A percentile compares a stretch with the other conserved stretches of the same genome.
phyloP scores from a whole-genome alignment of 495 filamentous ascomycete genomes.

The Neurospora sp. region DNA sequence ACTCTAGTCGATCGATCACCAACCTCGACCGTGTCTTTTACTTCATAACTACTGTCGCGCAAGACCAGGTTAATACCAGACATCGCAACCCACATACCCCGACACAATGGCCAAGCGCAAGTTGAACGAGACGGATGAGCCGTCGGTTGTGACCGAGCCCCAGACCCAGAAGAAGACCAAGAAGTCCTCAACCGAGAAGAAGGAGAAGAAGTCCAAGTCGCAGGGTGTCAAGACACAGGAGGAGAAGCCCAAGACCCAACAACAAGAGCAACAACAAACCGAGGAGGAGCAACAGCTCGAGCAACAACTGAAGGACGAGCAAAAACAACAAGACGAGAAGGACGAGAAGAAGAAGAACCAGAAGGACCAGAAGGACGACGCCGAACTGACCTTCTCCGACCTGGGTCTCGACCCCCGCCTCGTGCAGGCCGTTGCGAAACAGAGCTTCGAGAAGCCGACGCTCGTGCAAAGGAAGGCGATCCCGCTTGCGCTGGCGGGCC shows the following conservation, averaged over 20 bases:
- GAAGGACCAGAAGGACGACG: slow-evolving; percentile 1
- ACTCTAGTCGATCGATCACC: not conserved
- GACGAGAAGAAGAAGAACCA: slow-evolving; percentile 7
- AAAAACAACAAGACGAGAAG: not conserved
- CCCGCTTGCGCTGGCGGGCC: slow-evolving; percentile 79
- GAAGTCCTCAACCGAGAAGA: slow-evolving; percentile 3
- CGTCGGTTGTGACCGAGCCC: slow-evolving; percentile 15
- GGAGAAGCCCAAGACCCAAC: not conserved
- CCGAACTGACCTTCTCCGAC: slow-evolving; percentile 35
- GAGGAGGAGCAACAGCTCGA: slow-evolving; percentile 7
- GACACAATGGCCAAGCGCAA: slow-evolving; percentile 42
- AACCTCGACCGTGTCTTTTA: not conserved
- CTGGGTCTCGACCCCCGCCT: slow-evolving; percentile 75
- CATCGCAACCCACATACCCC: not conserved
- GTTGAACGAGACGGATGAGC: slow-evolving; percentile 40
- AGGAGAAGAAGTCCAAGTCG: slow-evolving; percentile 1
- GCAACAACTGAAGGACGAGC: slow-evolving; percentile 5
- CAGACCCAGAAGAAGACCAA: slow-evolving; percentile 1
- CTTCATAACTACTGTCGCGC: not conserved
- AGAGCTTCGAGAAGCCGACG: slow-evolving; percentile 76
- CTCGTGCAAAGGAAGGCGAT: slow-evolving; percentile 79
- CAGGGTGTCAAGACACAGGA: not conserved
- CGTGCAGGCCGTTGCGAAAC: slow-evolving; percentile 73
- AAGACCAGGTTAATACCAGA: not conserved
- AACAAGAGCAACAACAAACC: not conserved